Percentiles rank a stretch among this genome's conserved stretches.
Evolutionary conservation across 1,284 basidiomycete genomes (phyloP).

Genomic region (Paramarasmius palmivorus): DNA sequence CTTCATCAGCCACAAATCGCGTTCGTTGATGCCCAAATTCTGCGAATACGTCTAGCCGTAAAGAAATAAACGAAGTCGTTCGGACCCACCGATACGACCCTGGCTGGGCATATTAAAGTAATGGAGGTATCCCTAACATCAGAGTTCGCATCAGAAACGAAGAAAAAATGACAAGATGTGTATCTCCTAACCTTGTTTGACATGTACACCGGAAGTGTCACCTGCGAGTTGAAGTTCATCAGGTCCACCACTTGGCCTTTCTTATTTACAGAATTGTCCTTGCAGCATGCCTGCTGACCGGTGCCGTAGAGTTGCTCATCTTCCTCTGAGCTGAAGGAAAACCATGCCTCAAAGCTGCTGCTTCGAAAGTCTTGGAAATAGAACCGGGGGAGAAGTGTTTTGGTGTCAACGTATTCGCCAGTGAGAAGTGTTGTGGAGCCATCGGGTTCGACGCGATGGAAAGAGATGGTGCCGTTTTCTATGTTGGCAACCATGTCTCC

Average conservation of each 20-base stretch:
- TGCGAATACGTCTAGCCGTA: slow-evolving; percentile 13
- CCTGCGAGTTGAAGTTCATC: slow-evolving; percentile 42
- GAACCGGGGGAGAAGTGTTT: slow-evolving; percentile 33
- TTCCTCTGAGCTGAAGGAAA: slow-evolving; percentile 34
- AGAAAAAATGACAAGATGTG: no score
- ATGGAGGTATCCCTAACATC: slow-evolving; percentile 36
- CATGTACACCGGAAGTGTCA: slow-evolving; percentile 42
- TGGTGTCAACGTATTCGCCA: slow-evolving; percentile 37
- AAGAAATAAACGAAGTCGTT: not conserved
- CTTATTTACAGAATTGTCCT: slow-evolving; percentile 42
- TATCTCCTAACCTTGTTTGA: slow-evolving; percentile 33
- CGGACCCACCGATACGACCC: slow-evolving; percentile 33
- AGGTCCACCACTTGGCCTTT: slow-evolving; percentile 43
- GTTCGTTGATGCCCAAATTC: slow-evolving; percentile 38
- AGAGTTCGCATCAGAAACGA: not conserved
- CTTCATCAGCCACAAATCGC: slow-evolving; percentile 36
- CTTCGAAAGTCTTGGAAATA: slow-evolving; percentile 38
- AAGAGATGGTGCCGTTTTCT: slow-evolving; percentile 34
- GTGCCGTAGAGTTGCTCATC: slow-evolving; percentile 39
- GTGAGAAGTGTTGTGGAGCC: slow-evolving; percentile 32
- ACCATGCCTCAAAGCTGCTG: slow-evolving; percentile 36
- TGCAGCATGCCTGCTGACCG: slow-evolving; percentile 43
- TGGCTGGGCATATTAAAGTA: slow-evolving; percentile 43
- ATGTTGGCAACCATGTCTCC: slow-evolving; percentile 10
- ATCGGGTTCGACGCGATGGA: slow-evolving; percentile 34